Conservation (phyloP, 2,329 filamentous ascomycete species). For the Phialocephala sp. region DNA sequence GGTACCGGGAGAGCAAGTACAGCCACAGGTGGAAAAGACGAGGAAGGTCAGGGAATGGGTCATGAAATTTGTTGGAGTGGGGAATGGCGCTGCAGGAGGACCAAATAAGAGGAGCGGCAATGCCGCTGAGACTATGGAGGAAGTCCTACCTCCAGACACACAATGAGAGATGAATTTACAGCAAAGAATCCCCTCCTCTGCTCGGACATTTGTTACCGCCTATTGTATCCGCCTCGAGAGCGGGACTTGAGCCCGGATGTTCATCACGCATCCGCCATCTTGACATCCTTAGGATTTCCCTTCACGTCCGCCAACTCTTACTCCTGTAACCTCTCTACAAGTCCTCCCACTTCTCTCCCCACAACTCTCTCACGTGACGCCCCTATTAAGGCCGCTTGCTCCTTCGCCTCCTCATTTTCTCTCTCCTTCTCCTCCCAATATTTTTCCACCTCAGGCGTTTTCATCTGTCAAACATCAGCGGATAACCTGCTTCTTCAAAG, state of each 20-base stretch:
- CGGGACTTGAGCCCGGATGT: no score
- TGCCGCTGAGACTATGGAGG: constrained; percentile 14
- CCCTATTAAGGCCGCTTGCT: background rate
- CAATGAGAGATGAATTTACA: constrained; percentile 20
- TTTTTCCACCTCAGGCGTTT: background rate
- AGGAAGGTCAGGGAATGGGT: constrained; percentile 77
- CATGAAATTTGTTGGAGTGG: constrained; percentile 65
- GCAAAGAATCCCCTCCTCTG: background rate
- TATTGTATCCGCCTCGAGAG: no score
- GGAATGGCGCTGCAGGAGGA: background rate
- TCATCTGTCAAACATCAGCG: background rate
- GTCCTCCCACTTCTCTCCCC: background rate
- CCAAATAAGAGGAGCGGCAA: constrained; percentile 9
- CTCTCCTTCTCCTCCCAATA: background rate
- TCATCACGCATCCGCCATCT: no score
- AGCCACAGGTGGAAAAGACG: constrained; percentile 67
- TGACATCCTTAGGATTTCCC: background rate
- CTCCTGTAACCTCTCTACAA: background rate
- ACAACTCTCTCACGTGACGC: background rate
- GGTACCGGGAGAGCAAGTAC: constrained; percentile 28
- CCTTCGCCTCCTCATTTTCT: background rate
- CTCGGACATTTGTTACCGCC: no score
- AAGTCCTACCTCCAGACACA: constrained; percentile 32
- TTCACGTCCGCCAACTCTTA: background rate
- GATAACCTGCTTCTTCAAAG: background rate